phyloP scores from a whole-genome alignment of 1,284 basidiomycete genomes.

The Austroboletus novae-zelandiae region DNA sequence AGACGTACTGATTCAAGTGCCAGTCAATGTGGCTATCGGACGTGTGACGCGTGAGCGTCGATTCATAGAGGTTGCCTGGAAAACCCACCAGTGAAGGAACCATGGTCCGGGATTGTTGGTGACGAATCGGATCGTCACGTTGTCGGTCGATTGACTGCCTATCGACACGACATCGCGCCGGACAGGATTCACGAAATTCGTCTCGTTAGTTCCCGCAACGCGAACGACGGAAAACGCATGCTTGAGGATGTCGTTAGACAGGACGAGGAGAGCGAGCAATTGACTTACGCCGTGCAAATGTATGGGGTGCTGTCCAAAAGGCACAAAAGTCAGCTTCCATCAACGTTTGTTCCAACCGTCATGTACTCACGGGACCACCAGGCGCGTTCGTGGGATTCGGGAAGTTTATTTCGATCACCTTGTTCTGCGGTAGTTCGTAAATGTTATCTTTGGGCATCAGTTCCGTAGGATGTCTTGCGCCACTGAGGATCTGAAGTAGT shows the following conservation, averaged over 20 bases:
- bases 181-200: not conserved
- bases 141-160: not conserved
- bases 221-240: not conserved
- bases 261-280: not conserved
- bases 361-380: slow-evolving; percentile 35
- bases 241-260: not conserved
- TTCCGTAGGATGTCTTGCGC: slow-evolving; percentile 15
- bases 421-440: slow-evolving; percentile 30
- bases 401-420: slow-evolving; percentile 36
- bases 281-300: slow-evolving; percentile 36
- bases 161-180: not conserved
- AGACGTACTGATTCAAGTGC: slow-evolving; percentile 34
- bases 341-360: not conserved
- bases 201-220: not conserved
- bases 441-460: slow-evolving; percentile 33
- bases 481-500: slow-evolving; percentile 19
- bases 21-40: no score
- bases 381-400: slow-evolving; percentile 18
- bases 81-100: not conserved
- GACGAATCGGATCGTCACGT: not conserved
- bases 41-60: no score
- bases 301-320: slow-evolving; percentile 29
- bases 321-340: slow-evolving; percentile 9
- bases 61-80: no score
- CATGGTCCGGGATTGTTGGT: not conserved